Percentiles rank a stretch among this genome's conserved stretches.
phyloP scores from a whole-genome alignment of 257 asterid genomes.

The Nyctanthes arbortristis region DNA sequence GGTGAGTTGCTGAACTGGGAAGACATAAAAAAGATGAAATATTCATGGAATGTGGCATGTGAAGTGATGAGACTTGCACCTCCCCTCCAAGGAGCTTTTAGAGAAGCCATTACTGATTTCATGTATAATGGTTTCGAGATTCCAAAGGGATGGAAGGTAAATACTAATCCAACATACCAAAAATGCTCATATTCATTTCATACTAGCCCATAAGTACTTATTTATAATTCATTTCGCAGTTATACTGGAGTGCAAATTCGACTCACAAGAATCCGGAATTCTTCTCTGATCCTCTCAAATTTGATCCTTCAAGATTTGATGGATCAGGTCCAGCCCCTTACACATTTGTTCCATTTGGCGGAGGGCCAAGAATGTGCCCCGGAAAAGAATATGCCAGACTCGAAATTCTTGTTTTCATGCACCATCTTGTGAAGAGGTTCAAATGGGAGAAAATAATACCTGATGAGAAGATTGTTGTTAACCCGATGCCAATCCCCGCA shows the following conservation, averaged over 20 bases:
- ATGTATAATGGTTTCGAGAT: conserved; percentile 44
- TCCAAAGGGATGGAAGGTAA: conserved; percentile 66
- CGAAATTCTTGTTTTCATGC: no score
- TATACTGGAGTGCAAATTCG: conserved; percentile 50
- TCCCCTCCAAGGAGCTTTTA: conserved; percentile 53
- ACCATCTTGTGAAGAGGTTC: no score
- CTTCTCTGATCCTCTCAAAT: conserved; percentile 47
- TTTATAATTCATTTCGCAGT: conserved; percentile 28
- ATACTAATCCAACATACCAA: no score
- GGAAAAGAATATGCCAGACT: no score
- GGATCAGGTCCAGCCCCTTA: conserved; percentile 60
- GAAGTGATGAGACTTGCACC: conserved; percentile 54
- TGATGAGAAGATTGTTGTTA: conserved; percentile 42
- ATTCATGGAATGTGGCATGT: no score
- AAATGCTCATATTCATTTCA: no score
- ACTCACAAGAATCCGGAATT: no score
- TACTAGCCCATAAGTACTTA: no score
- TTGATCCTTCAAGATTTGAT: conserved; percentile 59
- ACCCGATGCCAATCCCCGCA: conserved; percentile 50
- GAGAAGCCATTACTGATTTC: conserved; percentile 54
- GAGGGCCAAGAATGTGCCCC: no score
- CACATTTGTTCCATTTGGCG: conserved; percentile 55
- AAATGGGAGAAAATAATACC: conserved; percentile 44
- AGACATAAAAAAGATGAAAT: conserved; percentile 52
- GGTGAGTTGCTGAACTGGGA: conserved; percentile 49